Evolutionary conservation across 768 basidiomycete genomes (phyloP), one percentile per base, ranked within the genome.

Genomic region (Trametes villosa): DNA sequence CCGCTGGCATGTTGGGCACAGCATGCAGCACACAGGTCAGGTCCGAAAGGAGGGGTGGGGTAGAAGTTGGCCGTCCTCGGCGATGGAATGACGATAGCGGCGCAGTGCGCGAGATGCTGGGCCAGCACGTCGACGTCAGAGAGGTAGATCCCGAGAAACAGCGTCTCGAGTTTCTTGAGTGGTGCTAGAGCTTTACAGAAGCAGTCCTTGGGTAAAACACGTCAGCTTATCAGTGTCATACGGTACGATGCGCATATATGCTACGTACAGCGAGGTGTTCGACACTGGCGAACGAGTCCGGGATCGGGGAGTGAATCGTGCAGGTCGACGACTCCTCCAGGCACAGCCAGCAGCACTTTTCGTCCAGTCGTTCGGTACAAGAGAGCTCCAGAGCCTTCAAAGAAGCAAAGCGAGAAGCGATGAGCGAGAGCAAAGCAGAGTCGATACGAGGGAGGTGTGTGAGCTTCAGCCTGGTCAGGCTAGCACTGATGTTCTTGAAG

Each of bases 81-180:
- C 9, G 57, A 60, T 2, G 42, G 24, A 36, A 55, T 63, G 18
- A 34, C 40, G 17, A 41, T 20, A 13, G 60, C 17, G 3, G 53
- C 49, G 38, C 44, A 59, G 41, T 70, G 65, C 20, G 67, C 69
- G 51, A 82, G 70, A 62, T 86, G 85, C 5, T 73, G 53, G 55
- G 80, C 76, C 20, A 87, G 69, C 57, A 86, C 70, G 40, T 73
- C 73, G 27, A 82, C 79, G 52, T 81, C 77, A 0, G 87, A 89
- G 20, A 90, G 81, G 67, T 84, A 86, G 47, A 89, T 74, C 0
- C 88, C 88, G 22, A 90, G 74, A 64, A 83, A 81, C 17, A 90
- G 77, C 58, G 80, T 71, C 17, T 74, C 70, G 11, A 89, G 76
- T 12, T 75, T 74, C 47, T 67, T 72, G 12, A 89, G 76, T 18